Evolutionary conservation across 1,139 yeast species (phyloP), one percentile per base, ranked within the genome.

Genomic region (Saccharomycopsis crataegensis): DNA sequence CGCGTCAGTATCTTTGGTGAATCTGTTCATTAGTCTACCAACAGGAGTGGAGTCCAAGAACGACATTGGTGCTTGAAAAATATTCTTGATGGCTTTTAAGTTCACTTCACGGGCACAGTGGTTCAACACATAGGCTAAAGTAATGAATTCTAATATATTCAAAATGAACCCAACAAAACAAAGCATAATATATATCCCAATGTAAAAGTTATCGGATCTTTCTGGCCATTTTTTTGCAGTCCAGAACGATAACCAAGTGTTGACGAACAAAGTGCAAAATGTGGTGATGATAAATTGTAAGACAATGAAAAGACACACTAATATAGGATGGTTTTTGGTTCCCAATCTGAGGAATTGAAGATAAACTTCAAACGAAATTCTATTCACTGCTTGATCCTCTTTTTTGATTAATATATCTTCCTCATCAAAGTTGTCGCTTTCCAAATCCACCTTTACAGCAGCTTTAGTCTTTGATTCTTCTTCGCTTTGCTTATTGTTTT

Each of bases 1-100:
- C 38, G 83, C 82, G 64, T 88, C 95, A 0, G 94, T 84, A 67
- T 89, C 96, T 63, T 86, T 88, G 1, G 95, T 84, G 65, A 83
- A 83, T 58, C 93, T 70, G 64, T 84, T 85, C 63, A 85, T 68
- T 53, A 85, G 78, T 58, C 93, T 74, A 6, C 93, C 90, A 59
- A 83, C 67, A 5, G 90, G 90, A 0, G 87, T 80, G 1, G 86
- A 75, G 62, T 83, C 90, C 60, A 83, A 72, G 61, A 74, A 83
- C 2, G 81, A 66, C 86, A 82, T 80, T 42, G 91, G 96, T 55
- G 85, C 91, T 64, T 79, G 86, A 58, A 90, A 68, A n/a, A 90
- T 73, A 48, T 76, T 76, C 46, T 76, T 67, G 41, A 84, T 73
- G 0, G 96, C 93, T 56, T 64, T 65, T 50, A 80, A 63, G 60